phyloP scores from a whole-genome alignment of 495 filamentous ascomycete species.

The Trichocladium uniseriatum region DNA sequence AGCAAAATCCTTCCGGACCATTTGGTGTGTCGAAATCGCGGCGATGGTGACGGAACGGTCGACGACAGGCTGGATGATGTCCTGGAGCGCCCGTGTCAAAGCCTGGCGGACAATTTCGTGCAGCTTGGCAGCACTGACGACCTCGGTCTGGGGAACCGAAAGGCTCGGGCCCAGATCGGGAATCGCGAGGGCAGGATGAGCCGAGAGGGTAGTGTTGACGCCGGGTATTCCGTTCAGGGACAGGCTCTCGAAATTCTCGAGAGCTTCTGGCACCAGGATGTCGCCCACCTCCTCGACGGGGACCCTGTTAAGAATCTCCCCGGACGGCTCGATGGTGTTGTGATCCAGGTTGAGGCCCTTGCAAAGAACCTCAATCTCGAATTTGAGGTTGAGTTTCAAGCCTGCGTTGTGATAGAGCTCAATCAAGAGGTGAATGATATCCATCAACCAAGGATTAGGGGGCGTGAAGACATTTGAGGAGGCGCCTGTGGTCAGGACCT shows the following conservation, averaged over 20 bases:
- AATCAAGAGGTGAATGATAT: constrained; percentile 75
- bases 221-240: constrained; percentile 61
- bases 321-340: constrained; percentile 75
- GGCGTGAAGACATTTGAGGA: constrained; percentile 83
- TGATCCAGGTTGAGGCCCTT: constrained; percentile 82
- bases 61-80: constrained; percentile 94
- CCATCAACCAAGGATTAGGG: constrained; percentile 96
- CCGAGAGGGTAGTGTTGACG: constrained; percentile 62
- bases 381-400: constrained; percentile 88
- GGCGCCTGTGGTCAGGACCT: constrained; percentile 75
- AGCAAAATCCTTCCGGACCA: constrained; percentile 92
- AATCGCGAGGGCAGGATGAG: constrained; percentile 60
- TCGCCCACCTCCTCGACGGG: constrained; percentile 53
- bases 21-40: constrained; percentile 85
- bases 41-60: constrained; percentile 96
- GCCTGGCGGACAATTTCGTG: constrained; percentile 75
- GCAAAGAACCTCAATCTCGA: constrained; percentile 96
- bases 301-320: constrained; percentile 65
- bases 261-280: constrained; percentile 33
- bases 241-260: constrained; percentile 72
- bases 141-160: constrained; percentile 66
- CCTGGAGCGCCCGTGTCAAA: constrained; percentile 76
- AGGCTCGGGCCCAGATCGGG: constrained; percentile 70
- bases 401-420: constrained; percentile 91
- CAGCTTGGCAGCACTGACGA: constrained; percentile 58